Percentiles rank a stretch among this genome's conserved stretches.
phyloP scores from a whole-genome alignment of 192 early-diverging fungal species.

The Funneliformis geosporum region DNA sequence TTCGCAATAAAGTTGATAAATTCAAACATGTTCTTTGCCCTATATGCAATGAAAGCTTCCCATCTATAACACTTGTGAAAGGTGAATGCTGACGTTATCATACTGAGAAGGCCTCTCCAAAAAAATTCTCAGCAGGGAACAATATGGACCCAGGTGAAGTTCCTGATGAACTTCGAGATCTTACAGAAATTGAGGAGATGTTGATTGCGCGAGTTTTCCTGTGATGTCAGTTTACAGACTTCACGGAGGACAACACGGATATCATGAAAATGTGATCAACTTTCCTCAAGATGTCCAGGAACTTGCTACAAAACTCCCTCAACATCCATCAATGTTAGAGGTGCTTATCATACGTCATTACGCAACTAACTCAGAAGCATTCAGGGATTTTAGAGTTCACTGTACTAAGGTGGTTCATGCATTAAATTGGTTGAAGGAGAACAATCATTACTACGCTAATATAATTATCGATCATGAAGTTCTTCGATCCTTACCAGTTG shows the following conservation, averaged over 20 bases:
- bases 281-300: background rate
- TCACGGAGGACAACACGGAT: background rate
- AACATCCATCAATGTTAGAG: background rate
- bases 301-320: background rate
- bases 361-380: background rate
- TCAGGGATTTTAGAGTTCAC: background rate
- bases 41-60: too few species aligned
- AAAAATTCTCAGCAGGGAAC: too few species aligned
- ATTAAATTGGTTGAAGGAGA: background rate
- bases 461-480: background rate
- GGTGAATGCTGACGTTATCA: too few species aligned
- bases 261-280: background rate
- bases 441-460: background rate
- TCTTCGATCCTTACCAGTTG: background rate
- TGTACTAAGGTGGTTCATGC: background rate
- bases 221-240: too few species aligned
- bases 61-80: too few species aligned
- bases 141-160: too few species aligned
- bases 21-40: too few species aligned
- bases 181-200: too few species aligned
- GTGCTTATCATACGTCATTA: background rate
- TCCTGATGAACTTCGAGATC: too few species aligned
- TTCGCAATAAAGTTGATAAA: too few species aligned
- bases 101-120: too few species aligned
- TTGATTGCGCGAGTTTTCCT: too few species aligned